Evolutionary conservation across 164 flowering plant species (phyloP).

Genomic region (Vitis riparia): DNA sequence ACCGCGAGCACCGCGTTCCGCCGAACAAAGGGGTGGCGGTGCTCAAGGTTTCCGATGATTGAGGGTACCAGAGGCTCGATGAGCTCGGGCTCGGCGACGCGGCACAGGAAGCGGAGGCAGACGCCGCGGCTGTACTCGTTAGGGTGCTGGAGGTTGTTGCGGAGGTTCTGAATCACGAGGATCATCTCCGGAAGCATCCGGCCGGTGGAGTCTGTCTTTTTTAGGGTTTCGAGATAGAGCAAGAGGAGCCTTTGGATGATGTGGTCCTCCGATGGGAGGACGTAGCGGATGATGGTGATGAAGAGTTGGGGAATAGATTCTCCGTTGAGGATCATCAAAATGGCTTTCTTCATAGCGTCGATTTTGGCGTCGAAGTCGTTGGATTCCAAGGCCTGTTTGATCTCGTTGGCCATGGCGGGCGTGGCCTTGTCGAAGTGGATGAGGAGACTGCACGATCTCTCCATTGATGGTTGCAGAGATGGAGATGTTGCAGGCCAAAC

Average conservation of each 20-base stretch:
- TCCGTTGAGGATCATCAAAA: slow-evolving; percentile 73
- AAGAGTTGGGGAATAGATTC: slow-evolving; percentile 79
- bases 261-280: slow-evolving; percentile 85
- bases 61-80: slow-evolving; percentile 90
- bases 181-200: slow-evolving; percentile 88
- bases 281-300: slow-evolving; percentile 67
- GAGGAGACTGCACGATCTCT: slow-evolving; percentile 61
- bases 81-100: slow-evolving; percentile 72
- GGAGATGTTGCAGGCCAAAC: background rate
- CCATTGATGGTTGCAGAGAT: slow-evolving; percentile 36
- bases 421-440: slow-evolving; percentile 75
- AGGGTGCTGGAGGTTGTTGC: slow-evolving; percentile 87
- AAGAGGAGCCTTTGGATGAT: slow-evolving; percentile 82
- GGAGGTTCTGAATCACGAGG: slow-evolving; percentile 82
- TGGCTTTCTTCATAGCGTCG: slow-evolving; percentile 74
- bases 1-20: slow-evolving; percentile 86
- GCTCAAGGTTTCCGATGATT: slow-evolving; percentile 71
- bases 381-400: slow-evolving; percentile 72
- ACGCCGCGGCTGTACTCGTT: slow-evolving; percentile 95
- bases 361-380: slow-evolving; percentile 47
- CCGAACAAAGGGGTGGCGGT: slow-evolving; percentile 73
- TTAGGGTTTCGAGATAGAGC: slow-evolving; percentile 81
- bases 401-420: slow-evolving; percentile 75
- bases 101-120: slow-evolving; percentile 81
- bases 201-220: slow-evolving; percentile 76